Percentiles rank a stretch among this genome's conserved stretches.
These are phyloP conservation scores for Amanita rimosa DNA, from an alignment of 768 basidiomycete genomes.

Conservation along the genomic window DNA sequence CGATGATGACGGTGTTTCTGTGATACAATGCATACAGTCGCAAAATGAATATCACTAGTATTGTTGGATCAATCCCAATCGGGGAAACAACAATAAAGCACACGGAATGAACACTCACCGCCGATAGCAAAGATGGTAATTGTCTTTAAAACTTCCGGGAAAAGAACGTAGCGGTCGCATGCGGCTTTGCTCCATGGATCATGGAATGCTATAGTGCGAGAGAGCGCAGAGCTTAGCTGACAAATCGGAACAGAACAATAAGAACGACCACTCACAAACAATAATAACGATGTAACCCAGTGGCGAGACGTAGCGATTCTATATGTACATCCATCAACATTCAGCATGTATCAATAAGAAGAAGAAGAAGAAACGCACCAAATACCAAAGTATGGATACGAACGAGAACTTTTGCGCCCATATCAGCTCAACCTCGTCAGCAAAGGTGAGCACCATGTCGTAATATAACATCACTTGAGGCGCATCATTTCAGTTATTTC, in stretches of 20 bases:
- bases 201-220: conserved; percentile 20
- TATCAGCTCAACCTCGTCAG: conserved; percentile 23
- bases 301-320: conserved; percentile 27
- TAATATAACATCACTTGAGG: conserved; percentile 26
- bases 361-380: conserved; percentile 14
- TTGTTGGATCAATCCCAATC: background rate
- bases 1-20: conserved; percentile 11
- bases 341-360: background rate
- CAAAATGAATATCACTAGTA: conserved; percentile 20
- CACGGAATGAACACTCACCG: conserved; percentile 12
- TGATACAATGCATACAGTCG: conserved; percentile 21
- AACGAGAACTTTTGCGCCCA: conserved; percentile 19
- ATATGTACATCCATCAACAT: background rate
- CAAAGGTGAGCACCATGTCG: conserved; percentile 23
- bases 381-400: conserved; percentile 19
- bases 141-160: conserved; percentile 23
- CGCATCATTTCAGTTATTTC: background rate
- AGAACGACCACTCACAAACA: conserved; percentile 16
- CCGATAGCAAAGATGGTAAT: conserved; percentile 22
- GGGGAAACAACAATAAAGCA: background rate
- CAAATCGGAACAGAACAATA: background rate
- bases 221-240: background rate
- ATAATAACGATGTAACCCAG: conserved; percentile 24
- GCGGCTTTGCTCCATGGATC: conserved; percentile 20
- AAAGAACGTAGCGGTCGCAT: conserved; percentile 22